A percentile compares a stretch with the other conserved stretches of the same genome.
Conservation (phyloP, 768 basidiomycete genomes). For the Tulasnella sp. region DNA sequence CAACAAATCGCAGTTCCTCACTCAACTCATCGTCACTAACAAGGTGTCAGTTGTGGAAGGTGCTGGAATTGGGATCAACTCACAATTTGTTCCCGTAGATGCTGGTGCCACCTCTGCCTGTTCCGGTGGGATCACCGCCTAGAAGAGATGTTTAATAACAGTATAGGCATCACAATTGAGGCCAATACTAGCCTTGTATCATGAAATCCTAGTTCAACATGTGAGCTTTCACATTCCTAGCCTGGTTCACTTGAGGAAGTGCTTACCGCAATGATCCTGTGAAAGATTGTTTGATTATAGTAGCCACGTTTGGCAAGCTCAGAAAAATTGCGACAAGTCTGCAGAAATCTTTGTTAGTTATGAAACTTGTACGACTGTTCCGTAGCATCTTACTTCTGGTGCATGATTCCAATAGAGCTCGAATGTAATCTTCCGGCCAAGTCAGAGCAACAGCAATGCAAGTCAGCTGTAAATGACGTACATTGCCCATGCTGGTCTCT, state of each 20-base stretch:
- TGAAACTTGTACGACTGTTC: conserved; percentile 27
- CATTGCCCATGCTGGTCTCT: conserved; percentile 78
- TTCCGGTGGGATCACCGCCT: conserved; percentile 89
- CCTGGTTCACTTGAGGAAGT: too few relatives aligned
- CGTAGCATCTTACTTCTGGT: conserved; percentile 50
- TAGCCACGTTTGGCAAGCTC: conserved; percentile 89
- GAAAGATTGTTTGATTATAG: conserved; percentile 86
- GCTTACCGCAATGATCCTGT: conserved; percentile 82
- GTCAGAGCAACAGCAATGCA: not conserved
- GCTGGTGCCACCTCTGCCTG: conserved; percentile 85
- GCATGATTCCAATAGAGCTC: conserved; percentile 94
- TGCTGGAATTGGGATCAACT: conserved; percentile 36
- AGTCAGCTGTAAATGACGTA: not conserved
- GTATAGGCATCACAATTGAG: too few relatives aligned
- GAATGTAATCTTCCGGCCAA: conserved; percentile 52
- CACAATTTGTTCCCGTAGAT: conserved; percentile 88
- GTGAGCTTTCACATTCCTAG: not conserved
- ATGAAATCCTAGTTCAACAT: conserved; percentile 72
- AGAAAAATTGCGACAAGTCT: conserved; percentile 95
- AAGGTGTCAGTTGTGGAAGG: conserved; percentile 9
- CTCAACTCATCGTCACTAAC: conserved; percentile 84
- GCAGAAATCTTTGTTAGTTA: not conserved
- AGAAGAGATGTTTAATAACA: not conserved
- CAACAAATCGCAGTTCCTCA: conserved; percentile 88
- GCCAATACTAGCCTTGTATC: conserved; percentile 61